phyloP scores from a whole-genome alignment of 345 rosid species.

The Gossypium anomalum region DNA sequence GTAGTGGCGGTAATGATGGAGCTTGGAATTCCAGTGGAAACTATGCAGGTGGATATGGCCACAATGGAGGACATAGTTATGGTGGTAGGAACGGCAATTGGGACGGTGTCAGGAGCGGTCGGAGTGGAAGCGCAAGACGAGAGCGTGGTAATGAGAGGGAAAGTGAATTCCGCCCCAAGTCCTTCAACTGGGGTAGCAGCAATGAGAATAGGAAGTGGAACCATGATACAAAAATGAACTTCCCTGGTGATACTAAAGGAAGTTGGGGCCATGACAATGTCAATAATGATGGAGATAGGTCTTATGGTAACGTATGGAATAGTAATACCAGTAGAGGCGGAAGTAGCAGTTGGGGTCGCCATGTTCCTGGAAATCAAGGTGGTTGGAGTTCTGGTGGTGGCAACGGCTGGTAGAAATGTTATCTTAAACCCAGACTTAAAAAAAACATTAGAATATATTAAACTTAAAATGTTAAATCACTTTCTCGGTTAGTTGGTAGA shows the following conservation, averaged over 20 bases:
- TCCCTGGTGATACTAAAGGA: neutral
- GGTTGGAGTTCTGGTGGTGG: no score
- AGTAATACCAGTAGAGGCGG: neutral
- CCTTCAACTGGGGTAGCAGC: neutral
- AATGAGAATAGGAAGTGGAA: neutral
- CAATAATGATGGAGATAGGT: neutral
- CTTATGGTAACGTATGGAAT: neutral
- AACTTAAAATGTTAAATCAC: no score
- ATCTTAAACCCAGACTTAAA: no score
- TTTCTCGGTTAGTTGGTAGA: no score
- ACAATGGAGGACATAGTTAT: neutral
- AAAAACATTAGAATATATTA: no score
- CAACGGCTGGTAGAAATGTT: no score
- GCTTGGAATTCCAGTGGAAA: neutral
- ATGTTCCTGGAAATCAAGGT: no score
- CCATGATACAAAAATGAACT: neutral
- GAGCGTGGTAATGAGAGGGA: neutral
- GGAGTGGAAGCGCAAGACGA: slow-evolving; percentile 11
- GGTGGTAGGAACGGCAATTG: slow-evolving; percentile 14
- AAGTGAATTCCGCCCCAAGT: neutral
- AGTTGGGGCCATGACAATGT: neutral
- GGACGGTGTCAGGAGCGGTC: slow-evolving; percentile 27
- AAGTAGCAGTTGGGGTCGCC: neutral
- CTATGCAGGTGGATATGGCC: neutral
- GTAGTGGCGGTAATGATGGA: neutral